Evolutionary conservation across 371 early-diverging fungal genomes (phyloP), one percentile per base, ranked within the genome.

Genomic region (Capillidium heterosporum): DNA sequence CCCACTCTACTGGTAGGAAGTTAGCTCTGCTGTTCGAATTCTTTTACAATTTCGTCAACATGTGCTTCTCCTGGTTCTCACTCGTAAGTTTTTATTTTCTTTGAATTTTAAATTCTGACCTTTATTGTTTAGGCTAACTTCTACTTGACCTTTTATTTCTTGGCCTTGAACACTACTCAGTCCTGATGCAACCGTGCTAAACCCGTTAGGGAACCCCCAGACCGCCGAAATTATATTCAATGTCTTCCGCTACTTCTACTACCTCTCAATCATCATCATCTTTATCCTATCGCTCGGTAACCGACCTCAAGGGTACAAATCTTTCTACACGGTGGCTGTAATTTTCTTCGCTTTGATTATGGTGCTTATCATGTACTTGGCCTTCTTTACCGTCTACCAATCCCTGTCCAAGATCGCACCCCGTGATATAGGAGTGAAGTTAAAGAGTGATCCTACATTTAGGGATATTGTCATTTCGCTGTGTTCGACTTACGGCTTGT

Each of bases 391-490:
- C 2, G 44, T 59, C 23, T 40, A 31, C 24, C 21, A 44, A 19
- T 43, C 41, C 24, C 23, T 51, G 29, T 17, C 23, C 31, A 48
- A 31, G 2, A 40, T 32, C n/a, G 27, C 24, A 4, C 17, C 53
- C 2, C 19, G 15, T 13, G 46, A 51, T 17, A 13, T 59, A 28
- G 26, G 43, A 23, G 28, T 19, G 15, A 43, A 46, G 13, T 44
- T 53, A 39, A 32, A 54, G 60, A 27, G 49, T 28, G 57, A 50
- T 17, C 56, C 59, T 4, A 68, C 80, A 32, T 87, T 94, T 67
- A 72, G 91, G 13, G 86, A 92, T 57, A 82, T 89, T 46, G 70
- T 91, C 27, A 67, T 92, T 28, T 87, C 91, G 0, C 61, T 89
- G 46, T 73, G 73, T 7, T 76, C 88, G 2, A 94, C 91, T 0